Base-by-base conservation (phyloP, 2,329 filamentous ascomycete species). In the Cercospora zeae-maydis region DNA sequence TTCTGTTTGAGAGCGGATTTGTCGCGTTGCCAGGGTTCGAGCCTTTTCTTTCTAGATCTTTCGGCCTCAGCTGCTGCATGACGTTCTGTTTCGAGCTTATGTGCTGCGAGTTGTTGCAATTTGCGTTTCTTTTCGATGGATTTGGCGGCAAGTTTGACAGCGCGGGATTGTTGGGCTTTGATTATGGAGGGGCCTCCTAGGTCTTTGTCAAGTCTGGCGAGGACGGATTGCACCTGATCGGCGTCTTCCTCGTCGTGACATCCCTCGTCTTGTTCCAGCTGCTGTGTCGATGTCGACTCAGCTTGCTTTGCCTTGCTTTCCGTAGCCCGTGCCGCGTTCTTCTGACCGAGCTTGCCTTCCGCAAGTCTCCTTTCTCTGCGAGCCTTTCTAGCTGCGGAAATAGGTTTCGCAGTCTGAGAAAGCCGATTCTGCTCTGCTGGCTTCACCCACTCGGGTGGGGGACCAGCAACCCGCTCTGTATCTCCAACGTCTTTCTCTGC, bases 1-100 rank as follows among this genome's bases (percentile, higher is more conserved):
- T 98, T 99, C 64, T 85, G 77, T 70, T 88, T 84, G 36, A 96
- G 77, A 0, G 87, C 89, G 1, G 79, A 79, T 75, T 96, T 97
- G 68, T 97, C 89, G 13, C 85, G 75, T 74, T 85, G 83, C 95
- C 95, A 98, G 3, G 72, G 63, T 66, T 87, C 83, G 37, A 61
- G 60, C 27, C 45, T 64, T 39, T 59, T 67, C 52, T 36, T 61
- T 14, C 36, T 60, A 21, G 59, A 19, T 8, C 47, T 21, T 16
- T 62, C 39, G 42, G 42, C 55, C 45, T 59, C 42, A 9, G 47
- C 34, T 10, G 10, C 33, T 3, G 57, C 57, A 19, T 24, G 45
- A 16, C 52, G 58, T 51, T 62, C 37, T 8, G 59, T 14, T 52
- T 63, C 57, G 24, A 52, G 36, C 37, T 65, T 66, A 30, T 54